Conservation (phyloP, 805 yeast genomes). For the Nakazawaea wickerhamii region DNA sequence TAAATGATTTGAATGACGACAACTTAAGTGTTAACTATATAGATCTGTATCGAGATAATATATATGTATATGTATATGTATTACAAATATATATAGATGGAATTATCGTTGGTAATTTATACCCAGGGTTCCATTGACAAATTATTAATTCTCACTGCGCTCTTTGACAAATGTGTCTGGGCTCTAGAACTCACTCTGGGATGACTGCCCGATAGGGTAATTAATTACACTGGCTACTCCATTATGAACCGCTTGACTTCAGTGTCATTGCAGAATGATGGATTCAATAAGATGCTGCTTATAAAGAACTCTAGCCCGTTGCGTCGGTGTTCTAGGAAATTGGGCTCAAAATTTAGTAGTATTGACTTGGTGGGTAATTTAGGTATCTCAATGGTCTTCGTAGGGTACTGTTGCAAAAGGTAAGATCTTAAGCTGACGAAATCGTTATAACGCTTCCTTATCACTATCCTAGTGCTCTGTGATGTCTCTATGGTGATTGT, state of each 20-base stretch:
- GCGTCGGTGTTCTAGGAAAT: conserved; percentile 50
- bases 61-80: neutral
- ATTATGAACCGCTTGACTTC: conserved; percentile 36
- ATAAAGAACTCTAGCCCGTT: conserved; percentile 57
- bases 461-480: conserved; percentile 33
- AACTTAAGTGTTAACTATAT: neutral
- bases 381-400: conserved; percentile 34
- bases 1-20: conserved; percentile 4
- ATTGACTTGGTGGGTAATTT: conserved; percentile 46
- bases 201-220: conserved; percentile 4
- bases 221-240: neutral
- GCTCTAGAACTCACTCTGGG: neutral
- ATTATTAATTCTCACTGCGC: conserved; percentile 7
- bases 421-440: conserved; percentile 42
- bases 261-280: conserved; percentile 32
- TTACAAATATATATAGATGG: neutral
- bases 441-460: conserved; percentile 63
- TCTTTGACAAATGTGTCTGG: conserved; percentile 18
- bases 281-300: conserved; percentile 47
- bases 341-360: conserved; percentile 34
- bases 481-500: conserved; percentile 20
- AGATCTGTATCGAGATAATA: neutral
- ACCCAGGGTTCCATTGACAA: neutral
- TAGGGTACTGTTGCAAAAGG: conserved; percentile 33
- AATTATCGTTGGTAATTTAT: conserved; percentile 2